Percentiles rank a stretch among this genome's conserved stretches.
These are phyloP conservation scores for Clavispora santaluciae DNA, from an alignment of 805 yeast genomes.

Conservation along the genomic window DNA sequence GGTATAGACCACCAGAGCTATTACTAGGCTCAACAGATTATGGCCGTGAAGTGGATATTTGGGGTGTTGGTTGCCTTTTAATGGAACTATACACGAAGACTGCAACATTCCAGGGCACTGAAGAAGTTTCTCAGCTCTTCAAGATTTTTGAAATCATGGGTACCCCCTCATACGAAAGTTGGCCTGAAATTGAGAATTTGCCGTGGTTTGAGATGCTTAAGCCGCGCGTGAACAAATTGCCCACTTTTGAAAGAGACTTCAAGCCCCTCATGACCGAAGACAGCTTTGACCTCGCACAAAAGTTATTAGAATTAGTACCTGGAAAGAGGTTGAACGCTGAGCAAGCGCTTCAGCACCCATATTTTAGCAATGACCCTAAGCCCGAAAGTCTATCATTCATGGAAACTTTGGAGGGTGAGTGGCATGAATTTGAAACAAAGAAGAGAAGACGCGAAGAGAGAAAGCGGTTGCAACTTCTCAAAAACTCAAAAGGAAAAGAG, in stretches of 20 bases:
- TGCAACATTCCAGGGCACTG: slow-evolving; percentile 83
- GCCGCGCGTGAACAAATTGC: slow-evolving; percentile 42
- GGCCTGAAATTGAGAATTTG: slow-evolving; percentile 74
- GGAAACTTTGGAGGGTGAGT: slow-evolving; percentile 67
- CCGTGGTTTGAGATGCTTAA: slow-evolving; percentile 92
- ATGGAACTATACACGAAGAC: slow-evolving; percentile 70
- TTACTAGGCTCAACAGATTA: slow-evolving; percentile 86
- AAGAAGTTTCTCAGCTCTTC: slow-evolving; percentile 79
- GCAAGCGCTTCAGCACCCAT: slow-evolving; percentile 64
- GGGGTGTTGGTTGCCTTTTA: slow-evolving; percentile 95
- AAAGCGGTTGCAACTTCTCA: slow-evolving; percentile 30
- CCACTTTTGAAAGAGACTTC: slow-evolving; percentile 27
- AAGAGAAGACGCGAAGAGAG: slow-evolving; percentile 56
- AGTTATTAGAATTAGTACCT: slow-evolving; percentile 68
- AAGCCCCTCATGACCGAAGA: slow-evolving; percentile 40
- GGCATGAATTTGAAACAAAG: slow-evolving; percentile 97
- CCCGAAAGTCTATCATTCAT: slow-evolving; percentile 57
- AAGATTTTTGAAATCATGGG: slow-evolving; percentile 83
- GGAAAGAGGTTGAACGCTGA: slow-evolving; percentile 57
- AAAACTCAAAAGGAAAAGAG: slow-evolving; percentile 13
- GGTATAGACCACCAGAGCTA: slow-evolving; percentile 97
- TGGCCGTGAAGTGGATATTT: slow-evolving; percentile 86
- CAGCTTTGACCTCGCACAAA: slow-evolving; percentile 61
- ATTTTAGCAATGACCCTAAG: slow-evolving; percentile 65
- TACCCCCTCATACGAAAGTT: slow-evolving; percentile 63